phyloP scores from a whole-genome alignment of 2,329 filamentous ascomycete genomes.

The Colletotrichum lentis region DNA sequence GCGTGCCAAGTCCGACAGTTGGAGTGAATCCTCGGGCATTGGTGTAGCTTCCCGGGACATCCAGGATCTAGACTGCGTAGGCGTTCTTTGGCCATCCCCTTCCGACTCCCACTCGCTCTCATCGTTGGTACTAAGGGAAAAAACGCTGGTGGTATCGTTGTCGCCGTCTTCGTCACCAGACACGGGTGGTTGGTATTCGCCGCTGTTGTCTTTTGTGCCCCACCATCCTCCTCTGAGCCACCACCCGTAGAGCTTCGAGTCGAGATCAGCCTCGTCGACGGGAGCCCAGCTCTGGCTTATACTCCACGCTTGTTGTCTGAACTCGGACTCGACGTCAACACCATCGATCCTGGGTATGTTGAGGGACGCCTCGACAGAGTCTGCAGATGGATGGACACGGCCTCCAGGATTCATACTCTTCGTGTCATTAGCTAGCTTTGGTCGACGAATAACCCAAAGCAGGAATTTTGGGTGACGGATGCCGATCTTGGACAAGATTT shows the following conservation, averaged over 20 bases:
- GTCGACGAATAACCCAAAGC: conserved; percentile 56
- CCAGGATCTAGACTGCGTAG: conserved; percentile 65
- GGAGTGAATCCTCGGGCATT: conserved; percentile 68
- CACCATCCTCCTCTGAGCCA: conserved; percentile 87
- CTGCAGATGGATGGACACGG: background rate
- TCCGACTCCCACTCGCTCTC: conserved; percentile 60
- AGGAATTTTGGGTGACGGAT: conserved; percentile 73
- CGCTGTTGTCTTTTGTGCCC: conserved; percentile 82
- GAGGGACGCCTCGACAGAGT: conserved; percentile 46
- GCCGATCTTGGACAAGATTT: conserved; percentile 65
- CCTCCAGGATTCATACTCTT: conserved; percentile 23
- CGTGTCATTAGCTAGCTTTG: conserved; percentile 43
- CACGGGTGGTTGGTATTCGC: conserved; percentile 72
- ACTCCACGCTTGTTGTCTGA: conserved; percentile 67
- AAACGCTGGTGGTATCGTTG: conserved; percentile 80
- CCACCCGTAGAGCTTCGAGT: conserved; percentile 80
- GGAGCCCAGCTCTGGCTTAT: conserved; percentile 47
- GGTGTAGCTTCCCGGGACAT: conserved; percentile 65
- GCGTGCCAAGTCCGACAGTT: conserved; percentile 74
- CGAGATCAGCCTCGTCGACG: conserved; percentile 71
- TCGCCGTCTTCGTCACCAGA: conserved; percentile 56
- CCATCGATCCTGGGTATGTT: conserved; percentile 67
- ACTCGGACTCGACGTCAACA: conserved; percentile 83
- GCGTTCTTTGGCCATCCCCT: conserved; percentile 69
- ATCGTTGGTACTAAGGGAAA: conserved; percentile 64